Base-by-base conservation (phyloP, 441 rosid species). In the Populus hybrid region DNA sequence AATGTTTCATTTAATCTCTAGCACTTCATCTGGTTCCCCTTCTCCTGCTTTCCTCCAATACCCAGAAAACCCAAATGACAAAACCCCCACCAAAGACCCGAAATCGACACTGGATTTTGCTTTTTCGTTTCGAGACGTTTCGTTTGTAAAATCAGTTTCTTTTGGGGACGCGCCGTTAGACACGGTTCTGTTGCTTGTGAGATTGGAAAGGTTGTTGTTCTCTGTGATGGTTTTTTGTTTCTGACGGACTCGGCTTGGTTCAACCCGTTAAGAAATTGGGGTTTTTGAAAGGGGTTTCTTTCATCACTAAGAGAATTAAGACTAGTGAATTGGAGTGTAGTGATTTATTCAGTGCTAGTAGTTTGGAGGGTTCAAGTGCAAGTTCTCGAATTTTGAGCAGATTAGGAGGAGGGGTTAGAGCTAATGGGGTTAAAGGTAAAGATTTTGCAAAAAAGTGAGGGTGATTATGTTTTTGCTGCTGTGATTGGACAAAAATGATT, bases 221-320 rank as follows among this genome's bases (percentile, higher is more conserved):
- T 92, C 19, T 92, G 86, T 7, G 92, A 87, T 75, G 98, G 96
- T 3, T 88, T 73, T 71, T 87, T 95, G 87, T 89, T 91, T 76
- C 71, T 93, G 77, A 80, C 83, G 8, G 99, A 95, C 84, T 82
- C 86, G 75, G 88, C 53, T 83, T 92, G 75, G 78, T 79, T 26
- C 93, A 86, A 42, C 86, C 94, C 0, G 86, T 83, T 14, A 92
- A 86, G 86, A 92, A 84, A 84, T 64, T 93, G 79, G 80, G 84
- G 59, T 83, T 88, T 65, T 71, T 88, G 21, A 95, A 87, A 76
- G 97, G 99, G 34, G 84, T 93, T 76, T 77, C 68, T 64, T 86
- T 85, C 1, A 72, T 91, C 79, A 86, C 91, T 10, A 88, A 80
- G 84, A 88, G 97, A 81, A 78, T 87, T 46, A 79, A 79, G 69